Percentiles rank a stretch among this genome's conserved stretches.
These are phyloP conservation scores for Glycine tomentella DNA, from an alignment of 306 rosid genomes.

Conservation along the genomic window DNA sequence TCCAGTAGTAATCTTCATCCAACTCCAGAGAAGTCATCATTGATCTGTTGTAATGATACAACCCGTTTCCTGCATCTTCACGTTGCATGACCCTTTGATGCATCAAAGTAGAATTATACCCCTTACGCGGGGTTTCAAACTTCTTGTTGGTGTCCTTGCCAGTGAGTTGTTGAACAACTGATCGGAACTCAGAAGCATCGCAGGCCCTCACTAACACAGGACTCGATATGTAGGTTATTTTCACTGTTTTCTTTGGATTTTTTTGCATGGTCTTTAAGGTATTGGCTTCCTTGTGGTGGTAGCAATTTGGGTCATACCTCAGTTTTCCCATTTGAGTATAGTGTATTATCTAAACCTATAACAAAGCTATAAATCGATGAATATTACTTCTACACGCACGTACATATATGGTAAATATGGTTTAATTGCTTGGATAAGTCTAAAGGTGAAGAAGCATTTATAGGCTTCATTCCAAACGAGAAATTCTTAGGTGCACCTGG, in stretches of 20 bases:
- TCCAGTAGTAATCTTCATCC: conserved; percentile 49
- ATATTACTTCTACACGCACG: too few species aligned
- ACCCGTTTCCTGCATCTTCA: neutral
- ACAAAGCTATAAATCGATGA: neutral
- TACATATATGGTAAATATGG: too few species aligned
- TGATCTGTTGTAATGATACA: neutral
- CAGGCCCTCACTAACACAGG: conserved; percentile 43
- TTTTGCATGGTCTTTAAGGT: neutral
- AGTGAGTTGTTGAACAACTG: conserved; percentile 49
- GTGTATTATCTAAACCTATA: neutral
- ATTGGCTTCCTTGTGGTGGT: neutral
- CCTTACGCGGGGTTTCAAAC: neutral
- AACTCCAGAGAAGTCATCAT: conserved; percentile 9
- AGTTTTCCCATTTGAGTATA: neutral
- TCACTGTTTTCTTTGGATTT: conserved; percentile 22
- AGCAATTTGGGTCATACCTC: neutral
- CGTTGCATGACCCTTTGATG: neutral
- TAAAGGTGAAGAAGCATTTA: neutral
- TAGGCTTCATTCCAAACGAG: neutral
- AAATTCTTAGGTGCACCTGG: too few species aligned
- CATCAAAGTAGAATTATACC: neutral
- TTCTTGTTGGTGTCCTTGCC: conserved; percentile 43
- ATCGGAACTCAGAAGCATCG: conserved; percentile 50
- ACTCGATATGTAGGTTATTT: conserved; percentile 49
- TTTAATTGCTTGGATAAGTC: neutral